Evolutionary conservation across 352 stramenopile genomes (phyloP).

Genomic region (Hyaloperonospora brassicae): DNA sequence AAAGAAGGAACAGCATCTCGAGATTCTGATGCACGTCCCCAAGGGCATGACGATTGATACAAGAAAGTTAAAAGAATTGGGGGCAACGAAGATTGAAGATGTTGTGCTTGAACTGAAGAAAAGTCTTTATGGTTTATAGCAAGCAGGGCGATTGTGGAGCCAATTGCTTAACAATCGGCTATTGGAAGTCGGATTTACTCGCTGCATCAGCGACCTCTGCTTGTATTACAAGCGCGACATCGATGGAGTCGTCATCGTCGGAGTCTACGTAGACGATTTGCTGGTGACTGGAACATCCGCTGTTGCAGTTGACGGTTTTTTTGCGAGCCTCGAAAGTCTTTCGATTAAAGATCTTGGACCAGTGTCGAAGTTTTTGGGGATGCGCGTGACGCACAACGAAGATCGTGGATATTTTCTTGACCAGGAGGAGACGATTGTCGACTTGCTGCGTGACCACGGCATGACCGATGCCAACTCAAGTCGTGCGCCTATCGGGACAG

Average conservation of each 20-base stretch:
- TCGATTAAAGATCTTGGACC: conserved; percentile 22
- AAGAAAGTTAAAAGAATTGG: neutral
- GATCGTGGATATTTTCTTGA: conserved; percentile 6
- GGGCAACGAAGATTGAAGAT: conserved; percentile 4
- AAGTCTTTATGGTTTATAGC: conserved; percentile 27
- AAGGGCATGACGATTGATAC: conserved; percentile 16
- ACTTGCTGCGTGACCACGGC: neutral
- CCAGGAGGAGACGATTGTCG: conserved; percentile 6
- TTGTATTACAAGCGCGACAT: conserved; percentile 5
- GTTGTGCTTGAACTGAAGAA: conserved; percentile 16
- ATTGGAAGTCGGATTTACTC: conserved; percentile 9
- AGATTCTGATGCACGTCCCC: conserved; percentile 11
- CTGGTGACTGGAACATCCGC: conserved; percentile 19
- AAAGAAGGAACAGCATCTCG: neutral
- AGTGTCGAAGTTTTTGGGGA: conserved; percentile 22
- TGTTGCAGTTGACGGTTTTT: too few relatives aligned
- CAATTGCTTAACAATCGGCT: conserved; percentile 15
- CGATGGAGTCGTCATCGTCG: conserved; percentile 6
- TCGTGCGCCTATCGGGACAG: neutral
- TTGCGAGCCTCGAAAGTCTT: too few relatives aligned
- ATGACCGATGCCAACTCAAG: neutral
- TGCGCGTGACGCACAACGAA: conserved; percentile 10
- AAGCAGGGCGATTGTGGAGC: conserved; percentile 27
- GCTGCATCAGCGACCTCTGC: neutral
- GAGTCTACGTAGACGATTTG: conserved; percentile 26